phyloP scores from a whole-genome alignment of 139 green algal genomes.

The Chlamydomonas incerta region DNA sequence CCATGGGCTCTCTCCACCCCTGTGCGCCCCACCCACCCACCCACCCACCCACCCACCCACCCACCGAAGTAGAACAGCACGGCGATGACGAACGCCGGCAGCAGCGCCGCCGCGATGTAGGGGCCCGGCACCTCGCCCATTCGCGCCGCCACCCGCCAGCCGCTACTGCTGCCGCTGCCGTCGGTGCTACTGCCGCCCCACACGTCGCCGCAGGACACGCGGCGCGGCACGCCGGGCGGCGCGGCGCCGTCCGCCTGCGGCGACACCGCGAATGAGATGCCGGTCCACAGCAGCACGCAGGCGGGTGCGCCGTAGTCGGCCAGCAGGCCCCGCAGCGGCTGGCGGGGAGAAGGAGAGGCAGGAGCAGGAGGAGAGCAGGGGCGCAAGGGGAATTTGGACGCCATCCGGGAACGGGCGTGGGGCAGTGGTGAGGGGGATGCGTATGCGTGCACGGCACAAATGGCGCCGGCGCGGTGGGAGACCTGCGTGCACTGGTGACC shows the following conservation, averaged over 20 bases:
- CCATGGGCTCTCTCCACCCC: too few relatives aligned
- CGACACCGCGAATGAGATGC: slow-evolving; percentile 72
- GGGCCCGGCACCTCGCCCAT: slow-evolving; percentile 65
- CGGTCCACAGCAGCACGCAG: slow-evolving; percentile 78
- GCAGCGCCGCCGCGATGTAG: slow-evolving; percentile 78
- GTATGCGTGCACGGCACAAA: too few relatives aligned
- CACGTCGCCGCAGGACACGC: slow-evolving; percentile 73
- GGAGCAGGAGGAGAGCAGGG: neutral
- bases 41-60: too few relatives aligned
- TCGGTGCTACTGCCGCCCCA: slow-evolving; percentile 75
- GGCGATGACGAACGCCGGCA: slow-evolving; percentile 86
- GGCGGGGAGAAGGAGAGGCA: neutral
- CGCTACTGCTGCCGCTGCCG: neutral
- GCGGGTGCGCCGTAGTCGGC: slow-evolving; percentile 88
- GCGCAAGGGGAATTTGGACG: neutral
- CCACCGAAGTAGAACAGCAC: slow-evolving; percentile 89
- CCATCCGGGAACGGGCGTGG: too few relatives aligned
- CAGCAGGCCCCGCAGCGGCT: slow-evolving; percentile 63
- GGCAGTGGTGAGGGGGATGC: too few relatives aligned
- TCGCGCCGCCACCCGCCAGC: slow-evolving; percentile 16
- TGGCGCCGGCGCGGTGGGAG: too few relatives aligned
- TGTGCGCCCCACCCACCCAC: too few relatives aligned
- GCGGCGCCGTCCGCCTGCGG: neutral
- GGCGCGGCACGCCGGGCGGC: slow-evolving; percentile 65
- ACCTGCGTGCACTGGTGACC: too few relatives aligned